These are phyloP conservation scores for Rossbeevera mucosa DNA, from an alignment of 768 basidiomycete genomes.

Conservation along the genomic window DNA sequence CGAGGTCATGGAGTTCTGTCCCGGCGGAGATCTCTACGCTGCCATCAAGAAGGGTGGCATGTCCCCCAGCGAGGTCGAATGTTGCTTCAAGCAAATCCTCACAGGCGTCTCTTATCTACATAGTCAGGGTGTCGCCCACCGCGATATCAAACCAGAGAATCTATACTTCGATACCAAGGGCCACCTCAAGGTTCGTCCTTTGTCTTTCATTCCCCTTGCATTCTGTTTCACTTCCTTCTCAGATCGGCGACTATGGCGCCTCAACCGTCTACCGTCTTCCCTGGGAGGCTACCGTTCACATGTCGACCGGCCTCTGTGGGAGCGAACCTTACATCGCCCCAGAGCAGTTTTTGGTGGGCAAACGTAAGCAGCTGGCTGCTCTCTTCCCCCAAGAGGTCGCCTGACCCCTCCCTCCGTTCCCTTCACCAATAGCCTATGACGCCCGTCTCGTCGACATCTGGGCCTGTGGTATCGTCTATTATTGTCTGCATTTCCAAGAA, in stretches of 20 bases:
- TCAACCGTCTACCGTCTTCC: constrained; percentile 98
- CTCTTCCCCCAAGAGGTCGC: constrained; percentile 34
- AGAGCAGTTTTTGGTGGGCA: constrained; percentile 90
- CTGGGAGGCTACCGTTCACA: constrained; percentile 95
- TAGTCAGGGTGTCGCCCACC: constrained; percentile 94
- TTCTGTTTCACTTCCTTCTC: constrained; percentile 15
- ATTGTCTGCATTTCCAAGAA: constrained; percentile 97
- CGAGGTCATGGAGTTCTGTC: constrained; percentile 99
- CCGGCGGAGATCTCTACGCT: constrained; percentile 96
- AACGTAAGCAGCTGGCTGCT: constrained; percentile 67
- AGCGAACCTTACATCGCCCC: constrained; percentile 99
- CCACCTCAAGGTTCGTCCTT: constrained; percentile 75
- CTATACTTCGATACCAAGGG: constrained; percentile 89
- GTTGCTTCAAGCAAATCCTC: constrained; percentile 96
- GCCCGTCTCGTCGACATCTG: constrained; percentile 96
- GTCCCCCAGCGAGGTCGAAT: constrained; percentile 90
- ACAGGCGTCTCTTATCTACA: constrained; percentile 88
- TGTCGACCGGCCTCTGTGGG: constrained; percentile 95
- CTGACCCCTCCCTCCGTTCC: constrained; percentile 28
- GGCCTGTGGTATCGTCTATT: constrained; percentile 96
- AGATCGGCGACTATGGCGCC: constrained; percentile 98
- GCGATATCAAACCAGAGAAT: constrained; percentile 98
- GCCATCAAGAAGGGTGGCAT: constrained; percentile 97
- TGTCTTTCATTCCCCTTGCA: not conserved
- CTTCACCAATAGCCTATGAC: constrained; percentile 72